Evolutionary conservation across 2,329 filamentous ascomycete genomes (phyloP), one percentile per base, ranked within the genome.

Genomic region (Colletotrichum plurivorum): DNA sequence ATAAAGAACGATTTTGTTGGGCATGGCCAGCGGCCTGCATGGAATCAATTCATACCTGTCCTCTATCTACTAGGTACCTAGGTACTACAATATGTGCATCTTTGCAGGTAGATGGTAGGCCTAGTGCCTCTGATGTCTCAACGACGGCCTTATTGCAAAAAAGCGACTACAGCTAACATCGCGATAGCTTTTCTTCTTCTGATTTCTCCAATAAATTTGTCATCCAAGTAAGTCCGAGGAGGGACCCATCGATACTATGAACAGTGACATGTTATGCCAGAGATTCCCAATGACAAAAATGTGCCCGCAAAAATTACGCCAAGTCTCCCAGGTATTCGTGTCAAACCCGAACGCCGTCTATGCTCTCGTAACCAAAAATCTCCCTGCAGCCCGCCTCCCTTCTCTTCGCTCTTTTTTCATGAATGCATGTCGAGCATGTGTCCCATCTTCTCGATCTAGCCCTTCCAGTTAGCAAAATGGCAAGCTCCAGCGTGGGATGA

Each of bases 401-500:
- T 25, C 22, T 10, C 10, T 10, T 36, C 31, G 39, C 31, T 66
- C 31, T 36, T 36, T 36, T 9, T 36, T 36, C 56, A 69, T 56
- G 51, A 68, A 12, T 64, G 71, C 65, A 71, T 87, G 55, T 90
- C 86, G 46, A 93, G 77, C 89, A 95, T 90, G 76, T 96, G 93
- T 10, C 93, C 93, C 93, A 96, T 95, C 79, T 94, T 94, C 73
- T 94, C 91, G 72, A 96, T 95, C 92, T 94, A 69, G 8, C 20
- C 5, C 31, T 36, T 13, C 10, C 5, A 49, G 66, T 59, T 43
- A 54, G 58, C 27, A 16, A 5, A 13, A 2, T 31, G 27, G 27
- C 27, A 31, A 31, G 5, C 7, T 22, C 22, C 22, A 22, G 36
- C 41, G 48, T 15, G 16, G 41, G 22, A n/a, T 13, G 13, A 4